Base-by-base conservation (phyloP, 805 yeast species). In the Candida montana region DNA sequence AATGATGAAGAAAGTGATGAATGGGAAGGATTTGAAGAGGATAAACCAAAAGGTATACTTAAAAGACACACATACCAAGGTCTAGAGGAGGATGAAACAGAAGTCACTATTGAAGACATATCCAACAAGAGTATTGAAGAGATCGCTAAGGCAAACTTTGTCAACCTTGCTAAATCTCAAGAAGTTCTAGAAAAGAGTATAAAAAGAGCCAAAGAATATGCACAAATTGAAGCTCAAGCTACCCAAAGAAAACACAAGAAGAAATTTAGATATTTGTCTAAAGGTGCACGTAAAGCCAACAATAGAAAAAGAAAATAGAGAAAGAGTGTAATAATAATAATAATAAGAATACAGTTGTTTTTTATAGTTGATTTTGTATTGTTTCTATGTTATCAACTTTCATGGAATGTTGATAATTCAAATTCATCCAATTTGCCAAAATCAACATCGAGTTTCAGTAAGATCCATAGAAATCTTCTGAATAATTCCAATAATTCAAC, bases 391-490 rank as follows among this genome's bases (percentile, higher is more conserved):
- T 41, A 18, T 26, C 29, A 41, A 27, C 45, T 37, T 20, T 37
- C 45, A 27, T 41, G 41, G 20, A 33, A 41, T 12, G 41, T 16
- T 30, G 41, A n/a, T 23, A 41, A 24, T 30, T 41, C 45, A 16
- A 41, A 30, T 17, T 37, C 40, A 26, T 37, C 24, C 5, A 41
- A 8, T 26, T 40, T 44, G 4, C 37, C 24, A 20, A 44, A 37
- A 28, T 91, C 97, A 24, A 83, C 76, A 51, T 93, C 98, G 15
- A 90, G 64, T 55, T 93, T 82, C 57, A 91, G 67, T 46, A 86
- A 74, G 32, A 89, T 77, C 99, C 99, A 93, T 39, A 88, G 63
- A 79, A 90, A 86, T 57, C 99, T 74, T 63, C 99, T 72, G 8
- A 81, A 50, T 7, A 93, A 68, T 58, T 93, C 99, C 40, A 90